phyloP scores from a whole-genome alignment of 1,284 basidiomycete species.

The Tilletia horrida region DNA sequence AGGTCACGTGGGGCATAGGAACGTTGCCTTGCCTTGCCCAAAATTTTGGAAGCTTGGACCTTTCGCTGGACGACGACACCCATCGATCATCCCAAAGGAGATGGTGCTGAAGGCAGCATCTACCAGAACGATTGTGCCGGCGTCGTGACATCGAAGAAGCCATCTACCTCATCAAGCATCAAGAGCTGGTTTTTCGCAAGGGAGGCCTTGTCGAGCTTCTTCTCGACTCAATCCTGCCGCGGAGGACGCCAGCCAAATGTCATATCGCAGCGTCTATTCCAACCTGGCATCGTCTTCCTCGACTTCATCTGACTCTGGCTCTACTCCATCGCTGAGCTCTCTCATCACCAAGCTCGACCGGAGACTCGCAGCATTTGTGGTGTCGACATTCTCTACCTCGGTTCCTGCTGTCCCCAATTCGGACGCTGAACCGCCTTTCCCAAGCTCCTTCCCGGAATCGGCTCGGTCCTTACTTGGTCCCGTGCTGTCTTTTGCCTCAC shows the following conservation, averaged over 20 bases:
- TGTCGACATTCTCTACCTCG: not conserved
- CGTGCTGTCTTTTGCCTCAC: not conserved
- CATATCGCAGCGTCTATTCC: not conserved
- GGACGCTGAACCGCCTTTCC: not conserved
- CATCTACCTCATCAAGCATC: too few species aligned
- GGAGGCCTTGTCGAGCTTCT: too few species aligned
- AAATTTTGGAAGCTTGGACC: too few species aligned
- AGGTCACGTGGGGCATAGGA: too few species aligned
- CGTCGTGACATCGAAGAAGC: too few species aligned
- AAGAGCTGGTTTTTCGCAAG: too few species aligned
- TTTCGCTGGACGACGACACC: too few species aligned
- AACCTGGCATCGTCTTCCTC: not conserved
- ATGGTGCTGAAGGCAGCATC: too few species aligned
- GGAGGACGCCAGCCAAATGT: not conserved
- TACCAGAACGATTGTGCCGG: too few species aligned
- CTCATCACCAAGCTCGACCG: slow-evolving; percentile 10
- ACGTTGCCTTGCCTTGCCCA: too few species aligned
- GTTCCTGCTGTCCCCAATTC: not conserved
- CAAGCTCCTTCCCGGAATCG: not conserved
- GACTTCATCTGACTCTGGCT: not conserved
- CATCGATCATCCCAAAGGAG: too few species aligned
- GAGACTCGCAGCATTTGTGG: not conserved
- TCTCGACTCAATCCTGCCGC: too few species aligned
- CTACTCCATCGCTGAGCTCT: not conserved
- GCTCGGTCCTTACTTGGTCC: not conserved